phyloP scores from a whole-genome alignment of 345 rosid genomes.

The Trapa incisa region DNA sequence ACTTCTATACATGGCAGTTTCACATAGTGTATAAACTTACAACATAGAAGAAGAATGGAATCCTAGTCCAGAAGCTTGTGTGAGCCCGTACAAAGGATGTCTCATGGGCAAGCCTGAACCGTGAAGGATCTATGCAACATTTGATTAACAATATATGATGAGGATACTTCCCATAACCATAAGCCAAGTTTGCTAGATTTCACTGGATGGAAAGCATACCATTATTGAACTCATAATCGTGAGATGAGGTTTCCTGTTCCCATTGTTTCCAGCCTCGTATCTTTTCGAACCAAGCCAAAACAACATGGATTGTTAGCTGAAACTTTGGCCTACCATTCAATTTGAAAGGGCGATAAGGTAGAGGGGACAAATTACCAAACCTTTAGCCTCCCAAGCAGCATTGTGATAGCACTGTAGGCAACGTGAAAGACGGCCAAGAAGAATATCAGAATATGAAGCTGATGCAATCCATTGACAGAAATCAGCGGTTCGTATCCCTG shows the following conservation, averaged over 20 bases:
- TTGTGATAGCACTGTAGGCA: slow-evolving; percentile 55
- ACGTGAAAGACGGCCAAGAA: slow-evolving; percentile 86
- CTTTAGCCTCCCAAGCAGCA: slow-evolving; percentile 93
- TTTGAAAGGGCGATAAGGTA: not conserved
- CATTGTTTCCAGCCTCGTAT: slow-evolving; percentile 89
- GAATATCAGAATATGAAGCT: slow-evolving; percentile 80
- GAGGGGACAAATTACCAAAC: slow-evolving; percentile 16
- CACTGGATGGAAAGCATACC: slow-evolving; percentile 31
- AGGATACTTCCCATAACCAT: not conserved
- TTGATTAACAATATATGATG: slow-evolving; percentile 2
- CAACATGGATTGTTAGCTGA: not conserved
- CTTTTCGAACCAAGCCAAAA: slow-evolving; percentile 21
- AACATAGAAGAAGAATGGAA: slow-evolving; percentile 65
- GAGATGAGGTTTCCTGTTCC: slow-evolving; percentile 73
- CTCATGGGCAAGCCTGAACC: slow-evolving; percentile 84
- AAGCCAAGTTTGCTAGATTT: not conserved
- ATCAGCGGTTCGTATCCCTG: slow-evolving; percentile 72
- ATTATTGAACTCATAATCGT: slow-evolving; percentile 64
- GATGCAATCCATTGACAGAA: slow-evolving; percentile 58
- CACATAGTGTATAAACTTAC: slow-evolving; percentile 21
- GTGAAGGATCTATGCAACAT: slow-evolving; percentile 58
- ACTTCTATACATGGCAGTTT: too few relatives aligned
- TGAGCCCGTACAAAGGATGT: slow-evolving; percentile 84
- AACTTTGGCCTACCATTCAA: not conserved
- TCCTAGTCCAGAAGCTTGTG: slow-evolving; percentile 82